phyloP scores from a whole-genome alignment of 345 rosid genomes.

The Eucalyptus pauciflora region DNA sequence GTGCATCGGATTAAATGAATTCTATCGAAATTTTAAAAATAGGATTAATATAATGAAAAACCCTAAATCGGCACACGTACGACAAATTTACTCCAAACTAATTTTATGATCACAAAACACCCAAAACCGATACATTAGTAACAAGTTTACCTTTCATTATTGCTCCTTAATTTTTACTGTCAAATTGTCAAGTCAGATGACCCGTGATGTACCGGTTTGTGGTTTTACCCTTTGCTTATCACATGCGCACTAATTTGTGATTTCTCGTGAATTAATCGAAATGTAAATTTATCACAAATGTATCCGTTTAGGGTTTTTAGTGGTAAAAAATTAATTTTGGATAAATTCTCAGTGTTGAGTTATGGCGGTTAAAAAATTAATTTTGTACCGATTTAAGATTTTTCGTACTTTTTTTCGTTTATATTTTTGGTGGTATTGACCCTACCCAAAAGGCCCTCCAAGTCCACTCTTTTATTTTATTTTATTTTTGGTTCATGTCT shows the following conservation, averaged over 20 bases:
- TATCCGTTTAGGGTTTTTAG: rapidly evolving
- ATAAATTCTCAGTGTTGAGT: rapidly evolving
- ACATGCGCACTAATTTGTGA: rapidly evolving
- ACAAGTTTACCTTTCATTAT: rapidly evolving
- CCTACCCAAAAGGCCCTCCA: not conserved
- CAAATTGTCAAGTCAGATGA: rapidly evolving
- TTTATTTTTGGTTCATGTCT: not conserved
- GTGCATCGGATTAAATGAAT: not conserved
- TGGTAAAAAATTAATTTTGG: rapidly evolving
- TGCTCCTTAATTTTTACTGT: rapidly evolving
- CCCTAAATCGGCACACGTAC: rapidly evolving
- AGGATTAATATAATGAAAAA: not conserved
- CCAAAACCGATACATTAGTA: rapidly evolving
- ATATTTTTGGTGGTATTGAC: rapidly evolving
- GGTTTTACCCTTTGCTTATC: rapidly evolving
- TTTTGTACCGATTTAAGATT: rapidly evolving
- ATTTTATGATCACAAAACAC: rapidly evolving
- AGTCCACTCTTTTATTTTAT: not conserved
- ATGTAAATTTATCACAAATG: rapidly evolving
- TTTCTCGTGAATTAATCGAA: not conserved
- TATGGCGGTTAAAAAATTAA: not conserved
- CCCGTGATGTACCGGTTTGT: too few relatives aligned
- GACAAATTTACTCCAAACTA: rapidly evolving
- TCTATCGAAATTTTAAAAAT: not conserved
- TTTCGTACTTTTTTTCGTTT: rapidly evolving